Evolutionary conservation across 805 yeast species (phyloP), one percentile per base, ranked within the genome.

Genomic region (Nakazawaea ernobii): DNA sequence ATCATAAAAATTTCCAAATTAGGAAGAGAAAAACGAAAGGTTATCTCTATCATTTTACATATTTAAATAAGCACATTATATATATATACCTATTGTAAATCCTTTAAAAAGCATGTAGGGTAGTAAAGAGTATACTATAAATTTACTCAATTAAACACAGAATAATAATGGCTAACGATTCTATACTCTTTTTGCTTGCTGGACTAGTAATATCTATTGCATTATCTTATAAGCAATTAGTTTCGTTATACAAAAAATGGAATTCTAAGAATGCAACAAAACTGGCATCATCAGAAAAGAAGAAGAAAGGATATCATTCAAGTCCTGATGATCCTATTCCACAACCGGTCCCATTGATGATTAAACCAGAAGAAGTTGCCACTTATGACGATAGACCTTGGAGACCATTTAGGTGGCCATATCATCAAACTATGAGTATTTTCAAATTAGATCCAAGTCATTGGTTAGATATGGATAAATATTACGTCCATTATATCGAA

Each of bases 331-430:
- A 63, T 9, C 66, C 66, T 15, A 55, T 59, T 10, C 77, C 79
- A 8, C 59, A 60, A 36, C 83, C 84, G 17, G 73, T 80, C 0
- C 86, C 88, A 0, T 63, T 82, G 28, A 68, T 68, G 65, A 74
- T 84, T 44, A 82, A 86, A 0, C 86, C 86, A 2, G 88, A 84
- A 42, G 79, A 80, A 54, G 85, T 82, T 9, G 67, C 68, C 52
- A 74, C 72, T 24, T 80, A 82, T 57, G 87, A 84, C 55, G 90
- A 82, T 55, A 70, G 90, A 59, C 89, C 90, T 10, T 84, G 90
- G 90, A 70, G 90, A 64, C 89, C 89, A 8, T 84, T 84, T 65
- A 69, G 90, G 57, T 81, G 86, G 82, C 90, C 90, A 28, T 84
- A 84, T 58, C 88, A 83, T 61, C 90, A 84, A 62, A 84, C 89